Percentiles rank a stretch among this genome's conserved stretches.
phyloP scores from a whole-genome alignment of 164 flowering plant species.

The Piper betle region DNA sequence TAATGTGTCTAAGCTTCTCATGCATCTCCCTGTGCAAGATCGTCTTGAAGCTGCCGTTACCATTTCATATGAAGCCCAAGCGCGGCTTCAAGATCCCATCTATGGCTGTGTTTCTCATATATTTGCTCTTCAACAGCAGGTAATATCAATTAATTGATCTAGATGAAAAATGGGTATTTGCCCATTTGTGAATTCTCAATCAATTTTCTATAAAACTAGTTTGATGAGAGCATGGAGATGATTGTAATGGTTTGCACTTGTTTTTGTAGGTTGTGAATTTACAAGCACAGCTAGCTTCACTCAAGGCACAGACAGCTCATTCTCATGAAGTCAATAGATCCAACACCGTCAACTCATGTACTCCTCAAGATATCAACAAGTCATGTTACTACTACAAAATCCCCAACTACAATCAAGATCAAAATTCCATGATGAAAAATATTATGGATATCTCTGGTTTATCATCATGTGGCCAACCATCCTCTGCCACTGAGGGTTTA shows the following conservation, averaged over 20 bases:
- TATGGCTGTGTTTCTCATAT: constrained; percentile 89
- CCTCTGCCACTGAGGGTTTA: not conserved
- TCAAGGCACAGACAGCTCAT: constrained; percentile 63
- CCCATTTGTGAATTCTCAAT: too few relatives aligned
- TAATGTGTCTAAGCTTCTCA: constrained; percentile 67
- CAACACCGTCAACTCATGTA: constrained; percentile 13
- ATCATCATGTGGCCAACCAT: too few relatives aligned
- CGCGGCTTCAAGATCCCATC: constrained; percentile 85
- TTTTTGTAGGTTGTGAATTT: constrained; percentile 56
- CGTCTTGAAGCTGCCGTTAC: constrained; percentile 74
- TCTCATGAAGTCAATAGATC: constrained; percentile 18
- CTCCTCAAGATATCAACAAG: constrained; percentile 29
- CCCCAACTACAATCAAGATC: constrained; percentile 27
- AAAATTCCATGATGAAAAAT: constrained; percentile 31
- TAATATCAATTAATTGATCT: constrained; percentile 3
- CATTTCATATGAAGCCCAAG: constrained; percentile 86
- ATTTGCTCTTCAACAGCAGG: constrained; percentile 90
- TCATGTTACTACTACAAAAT: constrained; percentile 8
- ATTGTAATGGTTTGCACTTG: not conserved
- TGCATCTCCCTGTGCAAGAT: constrained; percentile 53
- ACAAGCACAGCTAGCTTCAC: constrained; percentile 64
- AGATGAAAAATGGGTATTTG: not conserved
- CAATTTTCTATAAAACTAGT: too few relatives aligned
- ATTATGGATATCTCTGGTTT: constrained; percentile 24
- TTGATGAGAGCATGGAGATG: not conserved